These are phyloP conservation scores for Cladosporium oxysporum DNA, from an alignment of 2,329 filamentous ascomycete genomes.

Conservation along the genomic window DNA sequence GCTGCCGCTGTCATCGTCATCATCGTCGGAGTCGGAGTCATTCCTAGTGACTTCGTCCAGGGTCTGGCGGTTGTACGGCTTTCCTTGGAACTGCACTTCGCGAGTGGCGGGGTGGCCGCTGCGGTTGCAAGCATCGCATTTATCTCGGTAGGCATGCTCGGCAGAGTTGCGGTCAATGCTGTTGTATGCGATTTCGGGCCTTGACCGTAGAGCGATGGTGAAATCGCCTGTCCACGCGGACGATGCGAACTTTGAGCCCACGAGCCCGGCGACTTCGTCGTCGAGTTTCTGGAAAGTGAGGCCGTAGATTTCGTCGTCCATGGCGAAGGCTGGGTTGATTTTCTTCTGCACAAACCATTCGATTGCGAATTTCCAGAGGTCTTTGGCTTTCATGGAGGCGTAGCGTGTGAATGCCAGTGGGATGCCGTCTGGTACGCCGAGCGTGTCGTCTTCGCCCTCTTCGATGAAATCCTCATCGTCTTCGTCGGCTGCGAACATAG, in stretches of 20 bases:
- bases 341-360: slow-evolving; percentile 83
- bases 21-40: slow-evolving; percentile 54
- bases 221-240: slow-evolving; percentile 70
- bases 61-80: slow-evolving; percentile 65
- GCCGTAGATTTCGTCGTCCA: slow-evolving; percentile 63
- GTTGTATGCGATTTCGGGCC: slow-evolving; percentile 61
- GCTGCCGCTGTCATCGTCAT: slow-evolving; percentile 41
- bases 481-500: slow-evolving; percentile 54
- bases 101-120: slow-evolving; percentile 67
- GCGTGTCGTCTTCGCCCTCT: slow-evolving; percentile 58
- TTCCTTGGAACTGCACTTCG: slow-evolving; percentile 63
- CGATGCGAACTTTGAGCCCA: slow-evolving; percentile 71
- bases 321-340: slow-evolving; percentile 69
- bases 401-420: slow-evolving; percentile 70
- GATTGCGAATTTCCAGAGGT: slow-evolving; percentile 72
- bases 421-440: slow-evolving; percentile 59
- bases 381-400: slow-evolving; percentile 66
- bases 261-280: slow-evolving; percentile 67
- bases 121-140: slow-evolving; percentile 72
- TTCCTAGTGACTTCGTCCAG: slow-evolving; percentile 61
- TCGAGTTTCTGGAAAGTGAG: slow-evolving; percentile 72
- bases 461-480: slow-evolving; percentile 67
- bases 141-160: slow-evolving; percentile 42
- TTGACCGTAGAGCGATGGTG: slow-evolving; percentile 62
- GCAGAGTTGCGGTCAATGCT: slow-evolving; percentile 43